A percentile compares a stretch with the other conserved stretches of the same genome.
Evolutionary conservation across 1,284 basidiomycete species (phyloP).

Genomic region (Austropuccinia psidii): DNA sequence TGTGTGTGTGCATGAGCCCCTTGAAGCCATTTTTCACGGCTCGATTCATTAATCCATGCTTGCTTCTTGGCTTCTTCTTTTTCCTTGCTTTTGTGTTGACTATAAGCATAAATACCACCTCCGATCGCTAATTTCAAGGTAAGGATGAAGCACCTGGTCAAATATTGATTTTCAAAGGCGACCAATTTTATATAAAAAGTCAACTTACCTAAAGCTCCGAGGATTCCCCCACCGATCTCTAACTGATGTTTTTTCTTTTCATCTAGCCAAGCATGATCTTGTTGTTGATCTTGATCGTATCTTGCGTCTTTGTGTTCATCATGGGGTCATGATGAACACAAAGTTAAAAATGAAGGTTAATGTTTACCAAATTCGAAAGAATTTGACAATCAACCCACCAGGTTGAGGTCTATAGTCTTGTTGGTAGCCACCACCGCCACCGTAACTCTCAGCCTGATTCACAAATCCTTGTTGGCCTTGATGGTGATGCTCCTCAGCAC

Average conservation of each 20-base stretch:
- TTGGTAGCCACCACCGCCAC: not conserved
- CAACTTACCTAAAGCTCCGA: slow-evolving; percentile 17
- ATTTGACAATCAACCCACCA: slow-evolving; percentile 12
- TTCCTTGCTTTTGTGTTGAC: slow-evolving; percentile 24
- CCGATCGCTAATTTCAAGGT: not conserved
- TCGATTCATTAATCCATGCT: slow-evolving; percentile 26
- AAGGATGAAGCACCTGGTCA: not conserved
- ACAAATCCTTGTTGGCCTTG: slow-evolving; percentile 11
- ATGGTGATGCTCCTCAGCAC: slow-evolving; percentile 19
- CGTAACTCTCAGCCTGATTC: slow-evolving; percentile 17
- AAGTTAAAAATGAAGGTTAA: not conserved
- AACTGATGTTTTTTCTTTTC: slow-evolving; percentile 28
- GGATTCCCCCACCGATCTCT: slow-evolving; percentile 24
- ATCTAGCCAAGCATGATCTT: slow-evolving; percentile 23
- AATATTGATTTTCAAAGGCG: not conserved
- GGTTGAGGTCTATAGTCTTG: slow-evolving; percentile 20
- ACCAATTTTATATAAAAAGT: not conserved
- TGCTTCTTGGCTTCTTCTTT: slow-evolving; percentile 28
- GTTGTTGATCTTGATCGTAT: not conserved
- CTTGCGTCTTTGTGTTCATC: slow-evolving; percentile 6
- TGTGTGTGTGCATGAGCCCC: slow-evolving; percentile 23
- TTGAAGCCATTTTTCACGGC: slow-evolving; percentile 31
- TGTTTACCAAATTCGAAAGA: not conserved
- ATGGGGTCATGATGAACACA: not conserved
- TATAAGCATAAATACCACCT: slow-evolving; percentile 26